Evolutionary conservation across 2,329 filamentous ascomycete genomes (phyloP), one percentile per base, ranked within the genome.

Genomic region (Alternaria consortialis): DNA sequence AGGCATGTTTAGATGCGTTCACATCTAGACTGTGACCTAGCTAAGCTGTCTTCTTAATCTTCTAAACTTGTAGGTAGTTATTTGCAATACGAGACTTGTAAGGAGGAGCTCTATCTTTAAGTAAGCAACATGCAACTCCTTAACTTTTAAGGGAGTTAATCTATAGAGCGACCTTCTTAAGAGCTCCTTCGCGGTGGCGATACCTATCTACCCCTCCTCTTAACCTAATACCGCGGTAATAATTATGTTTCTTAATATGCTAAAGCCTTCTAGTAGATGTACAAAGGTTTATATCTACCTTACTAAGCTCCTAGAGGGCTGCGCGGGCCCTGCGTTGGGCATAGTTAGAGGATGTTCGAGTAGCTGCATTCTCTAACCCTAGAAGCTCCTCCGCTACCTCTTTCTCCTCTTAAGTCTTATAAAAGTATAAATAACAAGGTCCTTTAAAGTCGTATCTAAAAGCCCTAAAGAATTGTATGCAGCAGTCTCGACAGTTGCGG

Each of bases 1-100:
- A 64, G 48, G 58, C 54, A 43, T 64, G 58, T 53, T 64, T 34
- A 42, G 37, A 42, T 44, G 62, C 55, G 36, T 64, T 64, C 9
- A 60, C 47, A 27, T 64, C 44, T 12, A 6, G 36, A 17, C 36
- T 37, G 36, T 37, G 15, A 37, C 63, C 46, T 6, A 51, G 56
- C 63, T 31, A 63, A 17, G 17, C 42, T 39, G 63, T 23, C 8
- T 23, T 43, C 8, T 65, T 40, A 9, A 63, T 29, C 5, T 39
- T 20, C 37, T 59, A n/a, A 23, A 60, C 32, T 23, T 12, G 43
- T 15, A 58, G 27, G 17, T 62, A 65, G 20, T 62, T 29, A 12
- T 34, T 20, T 4, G 50, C 25, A 17, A 63, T 60, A 9, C 53
- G 32, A 9, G 50, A 58, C 15, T 60, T 57, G 20, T 65, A 40